phyloP scores from a whole-genome alignment of 352 stramenopile species.

The Stephanocyclus meneghinianus region DNA sequence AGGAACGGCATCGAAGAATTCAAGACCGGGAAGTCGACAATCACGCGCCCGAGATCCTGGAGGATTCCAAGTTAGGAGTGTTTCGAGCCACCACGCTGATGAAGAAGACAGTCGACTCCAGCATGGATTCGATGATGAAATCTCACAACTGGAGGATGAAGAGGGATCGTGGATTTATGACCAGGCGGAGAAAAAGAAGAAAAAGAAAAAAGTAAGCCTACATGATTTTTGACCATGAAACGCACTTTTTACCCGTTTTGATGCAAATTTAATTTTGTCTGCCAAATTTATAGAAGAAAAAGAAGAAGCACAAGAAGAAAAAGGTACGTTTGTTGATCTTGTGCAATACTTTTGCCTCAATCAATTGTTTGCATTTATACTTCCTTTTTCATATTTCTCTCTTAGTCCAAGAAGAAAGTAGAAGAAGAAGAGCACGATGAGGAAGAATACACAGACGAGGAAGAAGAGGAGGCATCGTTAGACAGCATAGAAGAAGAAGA shows the following conservation, averaged over 20 bases:
- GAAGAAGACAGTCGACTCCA: not conserved
- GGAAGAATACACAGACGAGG: conserved; percentile 7
- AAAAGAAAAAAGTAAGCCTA: conserved; percentile 16
- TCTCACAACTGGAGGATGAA: conserved; percentile 3
- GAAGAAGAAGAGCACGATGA: conserved; percentile 13
- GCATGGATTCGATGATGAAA: conserved; percentile 1
- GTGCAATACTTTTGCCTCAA: not conserved
- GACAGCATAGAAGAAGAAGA: not conserved
- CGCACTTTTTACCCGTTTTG: too few species aligned
- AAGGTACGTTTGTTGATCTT: not conserved
- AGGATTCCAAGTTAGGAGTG: not conserved
- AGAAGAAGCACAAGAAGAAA: conserved; percentile 25
- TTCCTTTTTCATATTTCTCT: not conserved
- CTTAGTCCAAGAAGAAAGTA: conserved; percentile 8
- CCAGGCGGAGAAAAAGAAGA: conserved; percentile 21
- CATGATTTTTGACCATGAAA: not conserved
- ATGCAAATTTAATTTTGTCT: not conserved
- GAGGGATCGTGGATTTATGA: conserved; percentile 4
- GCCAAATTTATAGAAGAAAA: conserved; percentile 22
- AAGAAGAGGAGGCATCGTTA: not conserved
- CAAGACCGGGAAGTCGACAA: not conserved
- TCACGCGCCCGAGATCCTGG: conserved; percentile 1
- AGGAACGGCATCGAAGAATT: conserved; percentile 4
- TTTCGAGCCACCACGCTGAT: not conserved
- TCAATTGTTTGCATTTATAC: not conserved